Percentiles rank a stretch among this genome's conserved stretches.
Conservation (phyloP, 805 yeast genomes). For the Metschnikowia similis region DNA sequence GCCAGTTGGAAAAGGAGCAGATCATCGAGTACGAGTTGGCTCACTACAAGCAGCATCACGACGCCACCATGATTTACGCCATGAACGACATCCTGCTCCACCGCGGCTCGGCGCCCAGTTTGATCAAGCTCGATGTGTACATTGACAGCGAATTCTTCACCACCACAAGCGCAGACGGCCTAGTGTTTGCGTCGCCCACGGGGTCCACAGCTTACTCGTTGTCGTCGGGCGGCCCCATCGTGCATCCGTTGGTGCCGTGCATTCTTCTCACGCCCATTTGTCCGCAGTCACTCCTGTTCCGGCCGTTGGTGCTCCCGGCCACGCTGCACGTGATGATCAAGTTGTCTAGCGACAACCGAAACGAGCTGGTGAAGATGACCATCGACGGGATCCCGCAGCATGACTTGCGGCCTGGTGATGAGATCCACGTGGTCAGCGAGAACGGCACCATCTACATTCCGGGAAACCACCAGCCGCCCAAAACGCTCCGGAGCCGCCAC, state of each 20-base stretch:
- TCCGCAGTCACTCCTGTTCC: conserved; percentile 83
- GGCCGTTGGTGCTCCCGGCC: conserved; percentile 81
- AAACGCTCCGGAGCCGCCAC: conserved; percentile 11
- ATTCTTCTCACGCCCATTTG: conserved; percentile 85
- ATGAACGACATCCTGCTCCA: conserved; percentile 91
- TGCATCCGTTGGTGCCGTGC: conserved; percentile 82
- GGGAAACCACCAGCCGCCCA: conserved; percentile 44
- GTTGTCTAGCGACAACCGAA: conserved; percentile 48
- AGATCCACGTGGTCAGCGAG: conserved; percentile 66
- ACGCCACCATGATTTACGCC: conserved; percentile 55
- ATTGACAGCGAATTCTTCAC: conserved; percentile 84
- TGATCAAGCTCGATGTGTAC: conserved; percentile 77
- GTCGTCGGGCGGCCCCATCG: conserved; percentile 88
- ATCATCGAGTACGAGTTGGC: conserved; percentile 14
- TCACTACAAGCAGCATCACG: conserved; percentile 19
- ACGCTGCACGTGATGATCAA: conserved; percentile 67
- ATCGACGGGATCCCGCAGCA: conserved; percentile 83
- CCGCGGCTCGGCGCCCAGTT: conserved; percentile 82
- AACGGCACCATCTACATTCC: conserved; percentile 56
- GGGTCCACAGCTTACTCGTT: conserved; percentile 93
- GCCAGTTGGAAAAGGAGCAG: conserved; percentile 11
- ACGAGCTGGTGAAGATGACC: conserved; percentile 48
- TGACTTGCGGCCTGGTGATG: conserved; percentile 69
- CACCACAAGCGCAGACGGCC: conserved; percentile 89
- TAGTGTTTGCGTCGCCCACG: conserved; percentile 82